Evolutionary conservation across 495 filamentous ascomycete genomes (phyloP), one percentile per base, ranked within the genome.

Genomic region (Parathielavia appendiculata): DNA sequence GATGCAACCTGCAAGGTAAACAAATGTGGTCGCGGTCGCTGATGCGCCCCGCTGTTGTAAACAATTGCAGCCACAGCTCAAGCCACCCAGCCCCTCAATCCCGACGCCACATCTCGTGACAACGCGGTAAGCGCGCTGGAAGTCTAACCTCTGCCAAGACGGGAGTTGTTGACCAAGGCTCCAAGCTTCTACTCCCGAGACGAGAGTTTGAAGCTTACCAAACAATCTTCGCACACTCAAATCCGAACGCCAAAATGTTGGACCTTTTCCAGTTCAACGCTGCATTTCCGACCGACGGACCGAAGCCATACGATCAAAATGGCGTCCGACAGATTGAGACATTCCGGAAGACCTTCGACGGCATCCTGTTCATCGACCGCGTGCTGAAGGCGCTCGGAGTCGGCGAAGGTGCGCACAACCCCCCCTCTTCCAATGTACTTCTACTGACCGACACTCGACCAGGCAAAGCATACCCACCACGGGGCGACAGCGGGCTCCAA

Each of bases 351-450:
- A 71, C 69, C 19, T 73, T 91, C 30, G 82, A 84, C 56, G 83
- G 85, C 60, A 75, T 80, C 48, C 78, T 91, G 43, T 91, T 91
- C 68, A 83, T 90, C 62, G 89, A 92, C 68, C 81, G 81, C 50
- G 79, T 91, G 35, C 73, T 92, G 45, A 81, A 79, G 52, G 74
- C 85, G n/a, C 74, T 90, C n/a, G 80, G 83, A 34, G 77, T 92
- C 59, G 82, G 80, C 67, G 77, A 81, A 75, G 79, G 88, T 89
- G 75, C 53, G 70, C 55, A 34, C 13, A 17, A 9, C 32, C 47
- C 17, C 35, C 5, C 10, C 43, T 8, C 54, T n/a, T 10, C 3
- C 11, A 19, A 17, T 36, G 13, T 13, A 36, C 43, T 32, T 36
- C 12, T 14, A 46, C 51, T 22, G 45, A 50, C 32, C 20, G 57